A percentile compares a stretch with the other conserved stretches of the same genome.
Evolutionary conservation across 352 stramenopile genomes (phyloP).

Genomic region (Pythium catenulatum): DNA sequence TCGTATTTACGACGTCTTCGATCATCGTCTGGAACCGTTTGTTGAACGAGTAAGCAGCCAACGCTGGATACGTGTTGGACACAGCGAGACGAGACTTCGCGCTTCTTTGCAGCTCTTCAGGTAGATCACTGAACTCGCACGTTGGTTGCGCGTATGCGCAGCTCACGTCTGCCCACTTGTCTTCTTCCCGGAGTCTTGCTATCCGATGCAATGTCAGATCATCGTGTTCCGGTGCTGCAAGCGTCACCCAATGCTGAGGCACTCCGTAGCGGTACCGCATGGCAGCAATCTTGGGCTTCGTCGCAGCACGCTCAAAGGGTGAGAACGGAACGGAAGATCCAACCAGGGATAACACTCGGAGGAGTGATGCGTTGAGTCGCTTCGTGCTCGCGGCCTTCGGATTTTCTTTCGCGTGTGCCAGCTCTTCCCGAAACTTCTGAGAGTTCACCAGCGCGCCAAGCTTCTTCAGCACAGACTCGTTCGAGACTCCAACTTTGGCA

Average conservation of each 20-base stretch:
- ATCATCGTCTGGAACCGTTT: not conserved
- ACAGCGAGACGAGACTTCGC: not conserved
- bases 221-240: slow-evolving; percentile 55
- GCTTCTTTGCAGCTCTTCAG: not conserved
- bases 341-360: slow-evolving; percentile 44
- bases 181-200: not conserved
- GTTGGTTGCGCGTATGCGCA: not conserved
- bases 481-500: slow-evolving; percentile 14
- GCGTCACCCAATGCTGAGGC: slow-evolving; percentile 44
- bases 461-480: not conserved
- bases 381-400: not conserved
- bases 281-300: slow-evolving; percentile 44
- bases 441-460: slow-evolving; percentile 23
- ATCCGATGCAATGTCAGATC: slow-evolving; percentile 46
- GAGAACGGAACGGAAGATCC: slow-evolving; percentile 55
- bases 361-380: slow-evolving; percentile 31
- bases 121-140: slow-evolving; percentile 8
- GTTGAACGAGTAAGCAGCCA: slow-evolving; percentile 26
- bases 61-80: slow-evolving; percentile 24
- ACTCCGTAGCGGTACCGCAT: slow-evolving; percentile 51
- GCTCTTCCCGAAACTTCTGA: not conserved
- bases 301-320: slow-evolving; percentile 47
- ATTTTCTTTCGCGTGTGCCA: not conserved
- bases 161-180: not conserved
- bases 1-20: not conserved